Evolutionary conservation across 495 filamentous ascomycete genomes (phyloP), one percentile per base, ranked within the genome.

Genomic region (Parathielavia hyrcaniae): DNA sequence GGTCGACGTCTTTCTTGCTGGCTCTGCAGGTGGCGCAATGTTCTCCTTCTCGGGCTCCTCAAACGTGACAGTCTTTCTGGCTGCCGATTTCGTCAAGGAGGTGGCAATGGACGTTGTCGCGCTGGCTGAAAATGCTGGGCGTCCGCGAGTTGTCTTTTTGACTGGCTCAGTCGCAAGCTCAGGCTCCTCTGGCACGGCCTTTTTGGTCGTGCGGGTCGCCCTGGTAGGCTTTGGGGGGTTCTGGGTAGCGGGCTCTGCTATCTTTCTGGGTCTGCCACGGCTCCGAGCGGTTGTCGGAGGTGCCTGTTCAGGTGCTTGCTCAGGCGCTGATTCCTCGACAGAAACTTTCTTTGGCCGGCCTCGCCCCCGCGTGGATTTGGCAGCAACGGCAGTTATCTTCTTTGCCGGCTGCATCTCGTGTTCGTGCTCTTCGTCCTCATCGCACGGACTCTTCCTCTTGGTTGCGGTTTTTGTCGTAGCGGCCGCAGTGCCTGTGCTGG

Each of bases 31-130:
- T 9, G 74, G 75, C 19, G 67, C 52, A 11, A 79, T 60, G 50
- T 83, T 81, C 63, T 83, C 80, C 62, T 83, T 81, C 66, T 81
- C 78, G 1, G 79, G 77, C 54, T 81, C 80, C 63, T 80, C 69
- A 61, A 83, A 83, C 46, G 73, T 79, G 59, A 83, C 80, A 1
- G 73, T 74, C 68, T 83, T 83, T 70, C 80, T 82, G 22, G 70
- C 44, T 8, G 61, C 35, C 17, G 74, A 67, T 50, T 74, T 76
- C 14, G 69, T 66, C 4, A 65, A 59, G 8, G 64, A 60, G 48
- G 65, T 73, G 16, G 69, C 62, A 17, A 59, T 61, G 17, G 66
- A 62, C 9, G 68, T 48, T 35, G 62, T 61, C 36, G 67, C 58
- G 8, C 39, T 55, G 36, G 30, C 38, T n/a, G 71, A 64, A 6